Conservation (phyloP, 2,329 filamentous ascomycete genomes). For the Chrysoporthe puriensis region DNA sequence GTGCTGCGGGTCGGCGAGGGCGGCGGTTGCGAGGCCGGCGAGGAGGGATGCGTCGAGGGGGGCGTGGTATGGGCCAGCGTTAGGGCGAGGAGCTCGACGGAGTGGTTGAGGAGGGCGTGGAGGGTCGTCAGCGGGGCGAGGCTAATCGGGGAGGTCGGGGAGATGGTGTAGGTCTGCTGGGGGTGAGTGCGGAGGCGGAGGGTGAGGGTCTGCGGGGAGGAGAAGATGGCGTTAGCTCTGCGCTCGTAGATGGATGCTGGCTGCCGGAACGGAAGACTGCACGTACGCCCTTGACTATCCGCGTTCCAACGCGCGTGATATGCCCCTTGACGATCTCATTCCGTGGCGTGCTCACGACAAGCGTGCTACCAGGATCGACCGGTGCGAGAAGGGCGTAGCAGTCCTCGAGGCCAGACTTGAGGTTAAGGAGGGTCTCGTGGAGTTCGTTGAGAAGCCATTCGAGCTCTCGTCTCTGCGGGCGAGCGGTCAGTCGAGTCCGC, state of each 20-base stretch:
- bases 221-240: neutral
- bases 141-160: slow-evolving; percentile 54
- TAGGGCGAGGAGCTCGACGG: slow-evolving; percentile 80
- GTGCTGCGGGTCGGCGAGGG: slow-evolving; percentile 47
- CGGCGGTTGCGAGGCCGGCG: slow-evolving; percentile 59
- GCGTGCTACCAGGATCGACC: slow-evolving; percentile 81
- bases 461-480: slow-evolving; percentile 53
- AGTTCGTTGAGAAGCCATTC: slow-evolving; percentile 59
- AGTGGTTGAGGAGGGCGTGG: slow-evolving; percentile 77
- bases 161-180: slow-evolving; percentile 51
- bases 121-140: slow-evolving; percentile 74
- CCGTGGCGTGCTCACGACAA: slow-evolving; percentile 84
- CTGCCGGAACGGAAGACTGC: neutral
- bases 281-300: slow-evolving; percentile 85
- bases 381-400: slow-evolving; percentile 87
- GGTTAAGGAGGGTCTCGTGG: slow-evolving; percentile 49
- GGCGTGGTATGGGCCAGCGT: slow-evolving; percentile 61
- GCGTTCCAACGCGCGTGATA: slow-evolving; percentile 86
- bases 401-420: slow-evolving; percentile 76
- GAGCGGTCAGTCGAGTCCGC: slow-evolving; percentile 11
- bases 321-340: slow-evolving; percentile 92
- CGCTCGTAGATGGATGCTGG: neutral
- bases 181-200: slow-evolving; percentile 74
- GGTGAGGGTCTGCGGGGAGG: slow-evolving; percentile 64
- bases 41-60: slow-evolving; percentile 39